Evolutionary conservation across 768 basidiomycete genomes (phyloP).

Genomic region (Rhodosporidiobolus odoratus): DNA sequence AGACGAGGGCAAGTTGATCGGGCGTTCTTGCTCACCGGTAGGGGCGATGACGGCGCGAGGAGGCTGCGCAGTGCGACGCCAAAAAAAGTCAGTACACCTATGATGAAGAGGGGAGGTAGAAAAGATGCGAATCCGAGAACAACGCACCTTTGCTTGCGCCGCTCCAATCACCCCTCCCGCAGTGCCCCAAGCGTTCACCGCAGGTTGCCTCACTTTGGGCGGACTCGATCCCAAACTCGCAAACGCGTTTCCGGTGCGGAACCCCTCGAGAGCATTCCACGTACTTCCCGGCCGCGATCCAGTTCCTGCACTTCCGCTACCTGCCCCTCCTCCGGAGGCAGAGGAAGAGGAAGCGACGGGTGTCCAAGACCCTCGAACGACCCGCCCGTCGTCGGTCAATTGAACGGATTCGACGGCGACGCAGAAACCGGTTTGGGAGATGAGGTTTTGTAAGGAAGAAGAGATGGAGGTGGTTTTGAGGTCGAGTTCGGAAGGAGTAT

Average conservation of each 20-base stretch:
- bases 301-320: no score
- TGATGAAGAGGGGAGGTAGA: not conserved
- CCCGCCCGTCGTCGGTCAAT: slow-evolving; percentile 27
- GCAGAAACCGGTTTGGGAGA: slow-evolving; percentile 36
- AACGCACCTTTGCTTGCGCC: slow-evolving; percentile 22
- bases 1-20: not conserved
- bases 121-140: not conserved
- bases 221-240: slow-evolving; percentile 5
- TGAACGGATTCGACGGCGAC: slow-evolving; percentile 23
- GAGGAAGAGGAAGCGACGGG: slow-evolving; percentile 16
- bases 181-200: slow-evolving; percentile 12
- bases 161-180: slow-evolving; percentile 8
- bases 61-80: slow-evolving; percentile 1
- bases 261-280: no score
- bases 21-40: slow-evolving; percentile 19
- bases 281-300: no score
- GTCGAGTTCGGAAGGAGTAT: slow-evolving; percentile 24
- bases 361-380: slow-evolving; percentile 31
- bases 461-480: slow-evolving; percentile 14
- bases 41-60: slow-evolving; percentile 32
- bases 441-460: slow-evolving; percentile 6
- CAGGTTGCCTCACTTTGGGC: not conserved
- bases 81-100: not conserved
- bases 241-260: slow-evolving; percentile 28
- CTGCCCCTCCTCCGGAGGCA: no score